Evolutionary conservation across 805 yeast genomes (phyloP).

Genomic region (Candida cerambycidarum): DNA sequence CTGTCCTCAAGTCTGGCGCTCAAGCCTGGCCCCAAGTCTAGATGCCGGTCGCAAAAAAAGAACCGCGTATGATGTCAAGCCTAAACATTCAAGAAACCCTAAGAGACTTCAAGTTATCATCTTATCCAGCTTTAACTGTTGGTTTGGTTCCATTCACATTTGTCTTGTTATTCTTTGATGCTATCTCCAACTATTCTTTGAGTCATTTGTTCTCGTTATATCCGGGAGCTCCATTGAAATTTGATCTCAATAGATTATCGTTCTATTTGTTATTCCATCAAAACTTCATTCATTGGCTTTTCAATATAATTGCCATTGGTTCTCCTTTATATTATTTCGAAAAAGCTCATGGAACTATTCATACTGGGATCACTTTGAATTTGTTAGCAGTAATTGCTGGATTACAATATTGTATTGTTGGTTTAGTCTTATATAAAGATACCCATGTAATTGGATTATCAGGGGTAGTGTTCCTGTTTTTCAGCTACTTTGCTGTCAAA

Average conservation of each 20-base stretch:
- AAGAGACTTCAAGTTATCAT: conserved; percentile 9
- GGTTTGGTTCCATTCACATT: conserved; percentile 60
- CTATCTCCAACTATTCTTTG: conserved; percentile 25
- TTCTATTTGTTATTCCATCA: conserved; percentile 72
- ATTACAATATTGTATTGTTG: conserved; percentile 55
- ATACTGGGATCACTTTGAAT: conserved; percentile 79
- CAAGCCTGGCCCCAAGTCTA: no score
- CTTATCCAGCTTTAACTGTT: conserved; percentile 58
- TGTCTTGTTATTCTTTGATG: conserved; percentile 40
- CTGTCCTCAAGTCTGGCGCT: no score
- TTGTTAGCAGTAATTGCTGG: conserved; percentile 69
- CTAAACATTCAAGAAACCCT: neutral
- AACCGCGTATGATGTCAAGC: conserved; percentile 2
- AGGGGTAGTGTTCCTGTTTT: conserved; percentile 70
- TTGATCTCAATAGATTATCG: conserved; percentile 54
- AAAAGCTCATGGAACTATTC: conserved; percentile 73
- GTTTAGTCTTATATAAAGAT: conserved; percentile 50
- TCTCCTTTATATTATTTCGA: conserved; percentile 69
- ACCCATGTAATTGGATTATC: conserved; percentile 65
- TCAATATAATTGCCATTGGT: conserved; percentile 57
- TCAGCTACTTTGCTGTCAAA: conserved; percentile 58
- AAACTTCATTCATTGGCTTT: conserved; percentile 57
- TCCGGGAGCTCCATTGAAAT: conserved; percentile 52
- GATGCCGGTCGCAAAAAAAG: no score
- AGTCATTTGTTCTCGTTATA: conserved; percentile 44